Evolutionary conservation across 306 rosid species (phyloP), one percentile per base, ranked within the genome.

Genomic region (Vigna mungo): DNA sequence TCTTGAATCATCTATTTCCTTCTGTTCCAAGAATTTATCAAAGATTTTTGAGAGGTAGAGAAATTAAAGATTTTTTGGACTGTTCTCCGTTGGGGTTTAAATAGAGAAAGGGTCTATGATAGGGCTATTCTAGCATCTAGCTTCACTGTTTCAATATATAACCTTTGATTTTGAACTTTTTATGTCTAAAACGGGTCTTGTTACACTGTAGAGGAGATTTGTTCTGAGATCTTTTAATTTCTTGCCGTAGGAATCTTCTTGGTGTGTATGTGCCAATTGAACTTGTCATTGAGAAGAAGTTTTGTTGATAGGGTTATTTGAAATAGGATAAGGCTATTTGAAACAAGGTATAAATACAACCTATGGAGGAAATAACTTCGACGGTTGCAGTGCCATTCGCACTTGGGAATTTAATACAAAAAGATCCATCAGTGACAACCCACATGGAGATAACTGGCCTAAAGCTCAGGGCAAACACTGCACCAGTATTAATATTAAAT

Each of bases 291-390:
- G 71, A 48, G 64, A 44, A 82, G 65, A 81, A 71, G 51, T 18
- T 61, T 46, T 15, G 25, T 61, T 46, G 27, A 44, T 21, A 68
- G 62, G 53, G 69, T 64, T 71, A 14, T 80, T 30, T 30, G 34
- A 30, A 30, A 67, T 77, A 78, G 83, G 81, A 73, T 78, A 72
- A 80, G 77, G 84, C 32, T 81, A 30, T 66, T 64, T 83, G 79
- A 63, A 71, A 46, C 44, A 49, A 78, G 64, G 85, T 12, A 68
- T 74, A 36, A 75, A 27, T 39, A 56, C 71, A 76, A 72, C 74
- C 70, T 46, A 91, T 89, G 97, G 85, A 89, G 83, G 88, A 92
- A 80, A 58, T 85, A 68, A 68, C 88, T 83, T 84, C 86, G 30
- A 63, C 91, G 48, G 86, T 87, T 81, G 84, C 90, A 11, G 90